Base-by-base conservation (phyloP, 2,329 filamentous ascomycete species). In the Laburnicola sp. region DNA sequence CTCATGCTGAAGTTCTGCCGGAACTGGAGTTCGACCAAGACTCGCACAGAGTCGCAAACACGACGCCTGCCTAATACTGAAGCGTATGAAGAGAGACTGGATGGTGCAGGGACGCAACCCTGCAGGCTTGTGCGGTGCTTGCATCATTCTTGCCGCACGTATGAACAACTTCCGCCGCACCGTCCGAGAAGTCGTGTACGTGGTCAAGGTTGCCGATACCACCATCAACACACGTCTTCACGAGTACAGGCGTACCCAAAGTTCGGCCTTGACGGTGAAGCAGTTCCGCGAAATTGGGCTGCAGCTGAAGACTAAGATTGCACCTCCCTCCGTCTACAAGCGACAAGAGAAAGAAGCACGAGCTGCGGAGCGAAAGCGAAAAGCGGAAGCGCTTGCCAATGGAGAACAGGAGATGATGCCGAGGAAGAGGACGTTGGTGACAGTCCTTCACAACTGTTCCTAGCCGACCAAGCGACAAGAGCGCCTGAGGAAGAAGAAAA, bases 121-220 rank as follows among this genome's bases (percentile, higher is more conserved):
- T 11, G 93, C 93, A 5, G 94, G 94, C 59, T 87, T 97, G 48
- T 97, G 92, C 71, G 94, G 94, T 55, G 94, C 94, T 8, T 96
- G 92, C 60, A 82, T 99, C 41, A 89, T 99, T 54, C 87, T 99
- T 71, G 94, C 94, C 5, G 93, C 94, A 6, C 88, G 94, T 45
- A 97, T 97, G 88, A 96, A 97, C 81, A 97, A 97, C 73, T 99
- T 95, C 69, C 88, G 93, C 38, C 86, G 94, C 16, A 96, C 91
- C 0, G 86, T 96, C 9, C 85, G 91, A 27, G 94, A 99, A 74
- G 89, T 99, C 6, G 93, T 97, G n/a, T 97, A 96, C 70, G 89
- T 97, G 32, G 93, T 97, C 70, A 97, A 97, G 70, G 92, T 97
- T 44, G 95, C 92, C 36, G 95, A 95, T 59, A 83, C 91, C 54